Percentiles rank a stretch among this genome's conserved stretches.
These are phyloP conservation scores for Corymbia calophylla DNA, from an alignment of 441 rosid genomes.

Conservation along the genomic window DNA sequence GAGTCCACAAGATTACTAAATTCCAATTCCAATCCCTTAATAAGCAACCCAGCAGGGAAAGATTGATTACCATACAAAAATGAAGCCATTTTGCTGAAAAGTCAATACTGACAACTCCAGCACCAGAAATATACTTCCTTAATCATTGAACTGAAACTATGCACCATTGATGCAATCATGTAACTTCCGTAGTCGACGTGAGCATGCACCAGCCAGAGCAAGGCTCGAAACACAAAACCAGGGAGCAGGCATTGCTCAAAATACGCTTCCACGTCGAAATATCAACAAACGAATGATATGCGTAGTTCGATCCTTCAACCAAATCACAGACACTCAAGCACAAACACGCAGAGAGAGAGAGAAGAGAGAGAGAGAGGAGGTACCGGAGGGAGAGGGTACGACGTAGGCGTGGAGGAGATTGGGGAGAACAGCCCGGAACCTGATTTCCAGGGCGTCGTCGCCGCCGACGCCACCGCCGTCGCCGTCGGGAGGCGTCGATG, in stretches of 20 bases:
- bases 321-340: not conserved
- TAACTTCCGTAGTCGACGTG: not conserved
- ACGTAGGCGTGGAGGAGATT: slow-evolving; percentile 71
- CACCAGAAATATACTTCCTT: not conserved
- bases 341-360: not conserved
- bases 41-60: not conserved
- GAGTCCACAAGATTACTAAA: not conserved
- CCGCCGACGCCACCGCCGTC: slow-evolving; percentile 15
- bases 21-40: not conserved
- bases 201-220: not conserved
- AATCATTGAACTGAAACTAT: not conserved
- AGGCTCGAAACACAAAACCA: not conserved
- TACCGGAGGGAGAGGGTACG: slow-evolving; percentile 70
- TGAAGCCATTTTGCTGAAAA: not conserved
- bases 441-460: slow-evolving; percentile 56
- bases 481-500: slow-evolving; percentile 42
- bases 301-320: not conserved
- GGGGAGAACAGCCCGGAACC: slow-evolving; percentile 80
- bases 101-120: not conserved
- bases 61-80: not conserved
- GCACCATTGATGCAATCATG: not conserved
- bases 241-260: not conserved
- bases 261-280: not conserved
- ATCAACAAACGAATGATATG: not conserved
- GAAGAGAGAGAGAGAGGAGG: not conserved